Evolutionary conservation across 116 monocot species (phyloP), one percentile per base, ranked within the genome.

Genomic region (Trichopus zeylanicus): DNA sequence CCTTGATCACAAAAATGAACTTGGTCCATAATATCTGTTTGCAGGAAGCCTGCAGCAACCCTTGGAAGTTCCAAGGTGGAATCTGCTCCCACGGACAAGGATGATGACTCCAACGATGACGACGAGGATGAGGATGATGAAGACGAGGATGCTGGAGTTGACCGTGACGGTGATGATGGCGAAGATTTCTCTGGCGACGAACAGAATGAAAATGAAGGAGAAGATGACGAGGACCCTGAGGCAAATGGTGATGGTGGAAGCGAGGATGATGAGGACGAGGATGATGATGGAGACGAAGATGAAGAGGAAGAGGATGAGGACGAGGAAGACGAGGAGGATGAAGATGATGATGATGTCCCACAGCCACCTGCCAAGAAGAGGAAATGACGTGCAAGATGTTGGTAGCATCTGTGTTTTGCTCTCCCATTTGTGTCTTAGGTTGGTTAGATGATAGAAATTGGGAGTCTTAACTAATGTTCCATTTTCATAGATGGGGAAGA

Each of bases 311-410:
- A 48, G 8, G 67, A 57, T 0, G 74, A 56, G 1, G 73, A 33
- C 4, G 73, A 67, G 1, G 67, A 73, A 2, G 73, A 67, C 0
- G 73, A 66, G 4, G 73, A 73, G 0, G 71, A 68, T 0, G 78
- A 78, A 0, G 78, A 78, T 0, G 72, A 67, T 0, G 78, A 78
- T 1, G 71, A 74, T 0, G 58, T 31, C 26, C 60, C 38, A 13
- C 76, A 70, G 54, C 76, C 76, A 27, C 76, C 76, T 29, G 15
- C 76, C 24, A 76, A 76, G 60, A 76, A 73, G 59, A 78, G 72
- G 64, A 78, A 78, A 22, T 78, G 62, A 78, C 0, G 64, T 0
- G 3, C 30, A 19, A 26, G 46, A 18, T 48, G 7, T 20, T 56
- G 4, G 20, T 31, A 31, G 29, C 9, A 20, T 20, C 20, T 30